phyloP scores from a whole-genome alignment of 2,329 filamentous ascomycete genomes.

The Coleophoma crateriformis region DNA sequence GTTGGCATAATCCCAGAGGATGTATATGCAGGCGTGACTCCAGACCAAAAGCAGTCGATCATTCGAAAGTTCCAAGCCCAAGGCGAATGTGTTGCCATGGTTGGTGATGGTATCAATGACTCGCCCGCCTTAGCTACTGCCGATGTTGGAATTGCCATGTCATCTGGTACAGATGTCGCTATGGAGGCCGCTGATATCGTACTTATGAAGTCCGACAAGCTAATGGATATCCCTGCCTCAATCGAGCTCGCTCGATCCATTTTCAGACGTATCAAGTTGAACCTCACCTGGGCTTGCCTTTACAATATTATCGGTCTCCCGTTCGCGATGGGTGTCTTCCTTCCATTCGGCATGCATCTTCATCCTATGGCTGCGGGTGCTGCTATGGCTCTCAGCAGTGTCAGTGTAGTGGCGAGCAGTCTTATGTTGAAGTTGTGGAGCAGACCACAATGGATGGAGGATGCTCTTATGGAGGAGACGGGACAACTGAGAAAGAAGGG shows the following conservation, averaged over 20 bases:
- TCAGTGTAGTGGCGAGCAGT: slow-evolving; percentile 82
- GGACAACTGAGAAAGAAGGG: slow-evolving; percentile 29
- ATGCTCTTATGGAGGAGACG: slow-evolving; percentile 58
- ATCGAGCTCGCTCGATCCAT: slow-evolving; percentile 78
- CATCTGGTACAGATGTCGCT: slow-evolving; percentile 89
- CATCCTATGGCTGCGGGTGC: slow-evolving; percentile 93
- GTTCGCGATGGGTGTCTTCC: slow-evolving; percentile 94
- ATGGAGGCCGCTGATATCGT: slow-evolving; percentile 97
- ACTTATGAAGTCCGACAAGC: slow-evolving; percentile 85
- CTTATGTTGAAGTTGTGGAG: slow-evolving; percentile 83
- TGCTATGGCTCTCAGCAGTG: slow-evolving; percentile 87
- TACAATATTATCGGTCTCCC: slow-evolving; percentile 91
- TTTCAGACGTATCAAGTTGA: slow-evolving; percentile 89
- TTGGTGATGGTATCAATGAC: slow-evolving; percentile 98
- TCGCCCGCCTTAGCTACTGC: slow-evolving; percentile 91
- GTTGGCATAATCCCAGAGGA: slow-evolving; percentile 74
- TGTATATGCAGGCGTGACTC: slow-evolving; percentile 83
- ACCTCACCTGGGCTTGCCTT: slow-evolving; percentile 84
- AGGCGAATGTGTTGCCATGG: slow-evolving; percentile 86
- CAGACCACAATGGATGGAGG: slow-evolving; percentile 81
- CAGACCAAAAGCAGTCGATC: slow-evolving; percentile 85
- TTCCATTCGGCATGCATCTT: slow-evolving; percentile 81
- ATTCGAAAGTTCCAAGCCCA: slow-evolving; percentile 68
- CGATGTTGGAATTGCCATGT: slow-evolving; percentile 87
- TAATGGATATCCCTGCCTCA: slow-evolving; percentile 87